phyloP scores from a whole-genome alignment of 305 asterid genomes.

The Ilex paraguariensis region DNA sequence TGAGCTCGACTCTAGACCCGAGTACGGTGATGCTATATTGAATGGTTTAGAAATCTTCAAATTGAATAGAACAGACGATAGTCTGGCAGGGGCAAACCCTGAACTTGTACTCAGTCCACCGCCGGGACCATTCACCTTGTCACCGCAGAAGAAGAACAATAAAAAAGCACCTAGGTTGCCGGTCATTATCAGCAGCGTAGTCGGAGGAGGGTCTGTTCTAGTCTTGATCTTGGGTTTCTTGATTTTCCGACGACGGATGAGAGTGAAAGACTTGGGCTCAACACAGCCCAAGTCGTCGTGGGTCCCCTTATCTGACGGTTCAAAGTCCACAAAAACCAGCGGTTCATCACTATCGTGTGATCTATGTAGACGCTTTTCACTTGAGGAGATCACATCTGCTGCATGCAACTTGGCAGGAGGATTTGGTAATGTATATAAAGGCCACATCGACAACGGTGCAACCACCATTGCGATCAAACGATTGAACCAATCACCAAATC shows the following conservation, averaged over 20 bases:
- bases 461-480: conserved; percentile 45
- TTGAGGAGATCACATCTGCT: conserved; percentile 43
- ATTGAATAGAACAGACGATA: conserved; percentile 21
- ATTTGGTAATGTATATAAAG: conserved; percentile 51
- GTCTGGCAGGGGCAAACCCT: conserved; percentile 45
- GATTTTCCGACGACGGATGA: conserved; percentile 13
- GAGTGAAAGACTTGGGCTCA: conserved; percentile 8
- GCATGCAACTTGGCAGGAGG: conserved; percentile 53
- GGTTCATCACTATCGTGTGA: conserved; percentile 26
- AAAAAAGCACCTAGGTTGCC: no score
- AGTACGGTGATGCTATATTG: conserved; percentile 21
- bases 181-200: conserved; percentile 25
- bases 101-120: not conserved
- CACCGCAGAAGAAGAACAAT: not conserved
- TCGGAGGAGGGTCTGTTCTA: conserved; percentile 14
- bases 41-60: conserved; percentile 59
- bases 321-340: no score
- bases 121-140: not conserved
- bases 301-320: conserved; percentile 28
- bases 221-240: conserved; percentile 21
- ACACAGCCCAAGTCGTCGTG: conserved; percentile 30
- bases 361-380: conserved; percentile 34
- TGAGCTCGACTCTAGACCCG: not conserved
- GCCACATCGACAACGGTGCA: conserved; percentile 28
- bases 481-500: conserved; percentile 38